phyloP scores from a whole-genome alignment of 1,284 basidiomycete genomes.

The Pseudozyma sp. region DNA sequence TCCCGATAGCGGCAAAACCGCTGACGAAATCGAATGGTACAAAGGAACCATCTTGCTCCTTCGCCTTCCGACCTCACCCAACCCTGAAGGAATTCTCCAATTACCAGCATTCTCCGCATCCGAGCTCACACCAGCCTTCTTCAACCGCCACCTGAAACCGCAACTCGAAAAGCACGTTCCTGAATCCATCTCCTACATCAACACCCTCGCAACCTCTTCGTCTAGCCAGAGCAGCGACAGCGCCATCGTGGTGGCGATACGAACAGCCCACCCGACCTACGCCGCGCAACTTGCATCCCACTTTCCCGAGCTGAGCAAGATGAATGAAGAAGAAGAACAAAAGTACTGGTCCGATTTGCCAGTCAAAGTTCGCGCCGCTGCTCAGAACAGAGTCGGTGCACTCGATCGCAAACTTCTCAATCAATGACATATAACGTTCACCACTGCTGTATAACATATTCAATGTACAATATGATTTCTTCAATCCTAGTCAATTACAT shows the following conservation, averaged over 20 bases:
- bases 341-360: constrained; percentile 21
- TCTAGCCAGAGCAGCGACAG: neutral
- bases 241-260: constrained; percentile 4
- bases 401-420: constrained; percentile 5
- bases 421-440: neutral
- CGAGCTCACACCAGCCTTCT: constrained; percentile 12
- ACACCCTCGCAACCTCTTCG: neutral
- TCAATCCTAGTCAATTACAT: neutral
- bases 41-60: constrained; percentile 27
- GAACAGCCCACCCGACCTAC: constrained; percentile 14
- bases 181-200: constrained; percentile 38
- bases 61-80: neutral
- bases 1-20: neutral
- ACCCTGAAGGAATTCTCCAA: neutral
- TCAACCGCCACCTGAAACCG: constrained; percentile 31
- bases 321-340: constrained; percentile 15
- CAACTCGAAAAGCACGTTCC: constrained; percentile 28
- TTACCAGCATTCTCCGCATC: neutral
- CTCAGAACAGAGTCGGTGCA: constrained; percentile 6
- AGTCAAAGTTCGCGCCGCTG: constrained; percentile 14
- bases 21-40: constrained; percentile 5
- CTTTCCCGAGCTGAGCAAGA: constrained; percentile 10
- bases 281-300: neutral
- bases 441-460: constrained; percentile 1
- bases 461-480: neutral